These are phyloP conservation scores for Acorus gramineus DNA, from an alignment of 106 monocot species.

Conservation along the genomic window DNA sequence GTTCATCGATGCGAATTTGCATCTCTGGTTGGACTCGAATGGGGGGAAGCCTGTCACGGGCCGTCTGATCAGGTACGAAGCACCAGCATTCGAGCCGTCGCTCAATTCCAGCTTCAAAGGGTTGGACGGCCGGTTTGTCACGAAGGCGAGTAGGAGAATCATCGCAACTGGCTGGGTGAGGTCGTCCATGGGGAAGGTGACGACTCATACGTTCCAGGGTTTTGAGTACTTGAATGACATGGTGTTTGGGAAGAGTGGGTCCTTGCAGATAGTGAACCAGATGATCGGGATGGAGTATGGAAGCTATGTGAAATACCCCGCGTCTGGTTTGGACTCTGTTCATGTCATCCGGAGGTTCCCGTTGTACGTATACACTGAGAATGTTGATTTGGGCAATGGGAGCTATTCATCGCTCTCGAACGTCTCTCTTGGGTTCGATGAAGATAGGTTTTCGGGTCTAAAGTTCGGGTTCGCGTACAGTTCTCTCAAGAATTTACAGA, in stretches of 20 bases:
- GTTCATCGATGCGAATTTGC: constrained; percentile 89
- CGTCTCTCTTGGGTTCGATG: constrained; percentile 52
- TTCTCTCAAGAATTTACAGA: constrained; percentile 45
- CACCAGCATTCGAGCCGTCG: constrained; percentile 17
- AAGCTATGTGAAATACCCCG: constrained; percentile 28
- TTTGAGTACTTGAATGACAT: constrained; percentile 47
- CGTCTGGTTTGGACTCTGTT: constrained; percentile 39
- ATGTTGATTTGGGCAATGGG: constrained; percentile 22
- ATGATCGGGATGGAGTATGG: constrained; percentile 46
- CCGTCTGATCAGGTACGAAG: constrained; percentile 35
- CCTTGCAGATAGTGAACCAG: constrained; percentile 57
- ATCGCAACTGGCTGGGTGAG: constrained; percentile 73
- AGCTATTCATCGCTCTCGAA: constrained; percentile 33
- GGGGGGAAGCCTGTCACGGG: constrained; percentile 33
- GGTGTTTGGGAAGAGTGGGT: constrained; percentile 43
- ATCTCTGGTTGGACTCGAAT: constrained; percentile 78
- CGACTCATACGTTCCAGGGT: constrained; percentile 55
- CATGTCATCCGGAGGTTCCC: constrained; percentile 52
- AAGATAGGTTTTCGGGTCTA: constrained; percentile 40
- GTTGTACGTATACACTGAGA: constrained; percentile 39
- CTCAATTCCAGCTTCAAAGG: constrained; percentile 41
- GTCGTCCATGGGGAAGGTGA: constrained; percentile 82
- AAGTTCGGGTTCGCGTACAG: constrained; percentile 35
- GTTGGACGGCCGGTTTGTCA: constrained; percentile 61
- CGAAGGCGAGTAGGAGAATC: constrained; percentile 33